These are phyloP conservation scores for Backusella australiensis DNA, from an alignment of 192 early-diverging fungal genomes.

Conservation along the genomic window DNA sequence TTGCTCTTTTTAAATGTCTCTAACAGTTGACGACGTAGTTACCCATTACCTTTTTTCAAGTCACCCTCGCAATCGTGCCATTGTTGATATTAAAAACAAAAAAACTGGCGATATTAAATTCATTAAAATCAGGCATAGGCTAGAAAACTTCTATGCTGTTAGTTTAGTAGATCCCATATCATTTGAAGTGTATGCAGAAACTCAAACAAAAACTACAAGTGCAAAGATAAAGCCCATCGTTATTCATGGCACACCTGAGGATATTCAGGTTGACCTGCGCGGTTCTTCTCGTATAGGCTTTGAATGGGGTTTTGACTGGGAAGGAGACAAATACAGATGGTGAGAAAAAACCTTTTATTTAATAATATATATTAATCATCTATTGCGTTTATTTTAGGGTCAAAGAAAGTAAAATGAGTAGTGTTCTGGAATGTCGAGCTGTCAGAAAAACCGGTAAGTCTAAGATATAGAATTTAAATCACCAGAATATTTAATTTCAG, in stretches of 20 bases:
- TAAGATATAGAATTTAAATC: background rate
- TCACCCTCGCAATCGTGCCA: conserved; percentile 16
- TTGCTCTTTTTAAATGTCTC: conserved; percentile 4
- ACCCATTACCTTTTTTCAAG: conserved; percentile 12
- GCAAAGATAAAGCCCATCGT: conserved; percentile 12
- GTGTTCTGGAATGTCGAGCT: conserved; percentile 7
- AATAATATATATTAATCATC: background rate
- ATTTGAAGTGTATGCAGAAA: conserved; percentile 17
- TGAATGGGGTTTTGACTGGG: conserved; percentile 25
- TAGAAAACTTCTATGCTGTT: conserved; percentile 19
- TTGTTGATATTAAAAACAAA: conserved; percentile 23
- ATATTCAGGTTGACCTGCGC: background rate
- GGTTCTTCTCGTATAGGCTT: conserved; percentile 18
- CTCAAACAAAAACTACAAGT: conserved; percentile 2
- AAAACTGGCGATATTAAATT: conserved; percentile 16
- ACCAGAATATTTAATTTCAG: background rate
- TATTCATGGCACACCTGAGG: background rate
- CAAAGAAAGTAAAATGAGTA: conserved; percentile 19
- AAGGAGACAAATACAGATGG: conserved; percentile 22
- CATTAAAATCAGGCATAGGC: conserved; percentile 19
- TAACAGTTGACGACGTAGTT: conserved; percentile 6
- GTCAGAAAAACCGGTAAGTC: conserved; percentile 6
- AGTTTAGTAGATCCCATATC: conserved; percentile 24
- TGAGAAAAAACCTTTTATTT: background rate
- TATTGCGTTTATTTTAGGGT: conserved; percentile 10